Base-by-base conservation (phyloP, 2,329 filamentous ascomycete genomes). In the Fusarium setosum region DNA sequence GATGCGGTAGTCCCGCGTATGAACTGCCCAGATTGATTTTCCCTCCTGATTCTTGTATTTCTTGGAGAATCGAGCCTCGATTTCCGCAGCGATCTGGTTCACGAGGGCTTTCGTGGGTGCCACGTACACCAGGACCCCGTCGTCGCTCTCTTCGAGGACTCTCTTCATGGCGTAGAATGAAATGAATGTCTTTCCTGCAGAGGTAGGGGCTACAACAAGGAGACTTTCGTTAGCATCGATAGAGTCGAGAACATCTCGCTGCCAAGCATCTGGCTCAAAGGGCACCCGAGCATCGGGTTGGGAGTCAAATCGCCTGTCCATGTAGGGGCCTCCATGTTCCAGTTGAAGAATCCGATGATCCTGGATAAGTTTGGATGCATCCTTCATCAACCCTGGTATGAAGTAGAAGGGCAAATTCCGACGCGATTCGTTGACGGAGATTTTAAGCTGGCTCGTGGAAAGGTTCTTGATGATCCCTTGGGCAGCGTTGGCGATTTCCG, bases 101-200 rank as follows among this genome's bases (percentile, higher is more conserved):
- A 94, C 91, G 11, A 95, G 81, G 4, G 92, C 91, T 72, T 95
- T 95, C 0, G 92, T 94, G 0, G 92, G 92, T 1, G 91, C 92
- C 6, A 95, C 90, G 67, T 94, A 95, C 1, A 94, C 89, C 7
- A 95, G 77, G 4, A 94, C 84, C 4, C 87, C 88, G 47, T 93
- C 87, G 60, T 94, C 86, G 62, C 86, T 87, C 5, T 84, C 83
- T 71, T 90, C 83, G 10, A 95, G 80, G 1, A 94, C 81, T 72
- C 92, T 89, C 71, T 91, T 90, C 90, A 94, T 95, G 2, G 92
- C 92, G 69, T 95, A 94, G 75, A 94, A 95, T 1, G 88, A 91
- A 59, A 94, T 94, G 74, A 94, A 95, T 0, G 92, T 95, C 75
- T 94, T 95, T 64, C 92, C 92, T 1, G 92, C 89, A 21, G 89